These are phyloP conservation scores for Coemansia nantahalensis DNA, from an alignment of 192 early-diverging fungal genomes.

Conservation along the genomic window DNA sequence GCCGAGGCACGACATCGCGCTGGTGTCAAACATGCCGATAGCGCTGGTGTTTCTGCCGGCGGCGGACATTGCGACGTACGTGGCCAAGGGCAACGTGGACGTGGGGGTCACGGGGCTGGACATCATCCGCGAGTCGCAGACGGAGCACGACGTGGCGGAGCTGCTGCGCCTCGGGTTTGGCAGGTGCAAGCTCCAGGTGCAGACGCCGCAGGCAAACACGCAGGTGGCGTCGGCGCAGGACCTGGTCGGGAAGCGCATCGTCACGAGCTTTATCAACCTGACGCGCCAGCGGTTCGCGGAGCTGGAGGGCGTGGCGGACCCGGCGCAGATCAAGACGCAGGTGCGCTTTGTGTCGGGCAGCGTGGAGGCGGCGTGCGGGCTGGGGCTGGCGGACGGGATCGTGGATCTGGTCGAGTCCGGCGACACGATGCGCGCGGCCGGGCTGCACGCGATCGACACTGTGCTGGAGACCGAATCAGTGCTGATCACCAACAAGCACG, in stretches of 20 bases:
- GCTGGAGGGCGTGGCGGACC: constrained; percentile 65
- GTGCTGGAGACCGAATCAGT: constrained; percentile 84
- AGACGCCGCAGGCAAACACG: constrained; percentile 70
- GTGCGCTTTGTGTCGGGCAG: constrained; percentile 89
- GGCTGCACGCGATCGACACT: constrained; percentile 86
- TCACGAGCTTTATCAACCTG: constrained; percentile 84
- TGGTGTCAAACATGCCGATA: constrained; percentile 89
- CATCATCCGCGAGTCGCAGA: constrained; percentile 83
- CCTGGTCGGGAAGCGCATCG: constrained; percentile 89
- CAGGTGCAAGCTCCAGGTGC: constrained; percentile 87
- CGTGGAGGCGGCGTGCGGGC: constrained; percentile 93
- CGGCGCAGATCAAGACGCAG: constrained; percentile 57
- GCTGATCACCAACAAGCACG: constrained; percentile 80
- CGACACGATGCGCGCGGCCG: constrained; percentile 99
- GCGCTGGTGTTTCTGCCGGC: constrained; percentile 95
- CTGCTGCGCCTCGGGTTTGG: constrained; percentile 86
- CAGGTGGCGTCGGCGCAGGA: constrained; percentile 54
- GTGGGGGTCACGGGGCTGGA: constrained; percentile 97
- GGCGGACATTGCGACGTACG: constrained; percentile 93
- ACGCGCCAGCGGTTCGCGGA: constrained; percentile 66
- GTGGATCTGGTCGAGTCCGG: constrained; percentile 84
- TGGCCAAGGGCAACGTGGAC: constrained; percentile 94
- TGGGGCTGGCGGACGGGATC: constrained; percentile 96
- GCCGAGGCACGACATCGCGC: constrained; percentile 95
- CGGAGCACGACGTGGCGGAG: constrained; percentile 65